phyloP scores from a whole-genome alignment of 805 yeast genomes.

The Saturnispora saitoi region DNA sequence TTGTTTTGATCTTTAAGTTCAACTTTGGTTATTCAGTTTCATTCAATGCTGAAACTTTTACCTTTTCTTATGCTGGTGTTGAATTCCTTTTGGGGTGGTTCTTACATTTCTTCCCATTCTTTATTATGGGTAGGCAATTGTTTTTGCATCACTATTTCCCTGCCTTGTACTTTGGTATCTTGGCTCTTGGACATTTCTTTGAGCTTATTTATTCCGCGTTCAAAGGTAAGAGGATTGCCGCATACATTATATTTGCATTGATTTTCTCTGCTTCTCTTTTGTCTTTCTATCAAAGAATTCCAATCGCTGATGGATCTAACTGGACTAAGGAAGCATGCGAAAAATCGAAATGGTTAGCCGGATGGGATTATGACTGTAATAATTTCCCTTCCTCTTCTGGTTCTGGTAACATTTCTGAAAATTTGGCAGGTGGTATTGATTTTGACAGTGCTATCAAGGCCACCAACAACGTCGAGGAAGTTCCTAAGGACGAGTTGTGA shows the following conservation, averaged over 20 bases:
- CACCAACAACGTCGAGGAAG: neutral
- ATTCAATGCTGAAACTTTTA: conserved; percentile 45
- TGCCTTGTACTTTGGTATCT: conserved; percentile 66
- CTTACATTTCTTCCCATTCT: conserved; percentile 65
- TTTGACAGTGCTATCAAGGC: conserved; percentile 16
- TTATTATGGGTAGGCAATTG: conserved; percentile 85
- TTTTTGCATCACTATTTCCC: conserved; percentile 93
- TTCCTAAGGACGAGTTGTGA: conserved; percentile 9
- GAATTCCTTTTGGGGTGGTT: conserved; percentile 64
- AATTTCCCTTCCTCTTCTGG: conserved; percentile 32
- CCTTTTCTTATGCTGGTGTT: conserved; percentile 56
- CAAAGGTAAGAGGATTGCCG: conserved; percentile 34
- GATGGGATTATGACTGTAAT: conserved; percentile 89
- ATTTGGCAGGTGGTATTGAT: conserved; percentile 12
- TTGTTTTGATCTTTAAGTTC: conserved; percentile 48
- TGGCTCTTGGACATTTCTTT: conserved; percentile 28
- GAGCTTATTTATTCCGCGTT: conserved; percentile 26
- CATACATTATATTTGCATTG: conserved; percentile 36
- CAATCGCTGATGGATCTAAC: conserved; percentile 66
- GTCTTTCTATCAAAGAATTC: conserved; percentile 54
- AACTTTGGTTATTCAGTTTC: conserved; percentile 44
- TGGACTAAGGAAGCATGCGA: conserved; percentile 73
- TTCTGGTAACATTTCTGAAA: conserved; percentile 2
- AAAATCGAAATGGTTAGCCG: conserved; percentile 44
- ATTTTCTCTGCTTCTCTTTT: conserved; percentile 43